Evolutionary conservation across 805 yeast species (phyloP).

Genomic region (Candida andamanensis): DNA sequence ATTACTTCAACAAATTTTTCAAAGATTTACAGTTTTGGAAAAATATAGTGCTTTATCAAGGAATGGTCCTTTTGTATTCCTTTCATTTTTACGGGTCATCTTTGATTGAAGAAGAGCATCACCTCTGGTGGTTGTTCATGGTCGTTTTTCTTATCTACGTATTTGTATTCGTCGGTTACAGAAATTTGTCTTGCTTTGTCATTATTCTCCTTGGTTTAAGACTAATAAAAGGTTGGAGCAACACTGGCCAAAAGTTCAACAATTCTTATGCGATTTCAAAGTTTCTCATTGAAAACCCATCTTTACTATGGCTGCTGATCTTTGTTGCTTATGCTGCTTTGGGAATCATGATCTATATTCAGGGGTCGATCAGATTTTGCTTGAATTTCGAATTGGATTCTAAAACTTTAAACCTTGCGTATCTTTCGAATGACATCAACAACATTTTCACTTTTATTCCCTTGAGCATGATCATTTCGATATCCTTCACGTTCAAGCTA

Average conservation of each 20-base stretch:
- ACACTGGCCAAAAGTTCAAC: constrained; percentile 80
- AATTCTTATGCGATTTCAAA: constrained; percentile 35
- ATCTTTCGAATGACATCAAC: constrained; percentile 10
- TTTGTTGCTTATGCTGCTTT: constrained; percentile 31
- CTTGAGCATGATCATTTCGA: constrained; percentile 40
- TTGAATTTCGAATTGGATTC: constrained; percentile 8
- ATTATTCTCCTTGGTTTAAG: constrained; percentile 40
- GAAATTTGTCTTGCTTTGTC: constrained; percentile 5
- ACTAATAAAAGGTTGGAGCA: constrained; percentile 75
- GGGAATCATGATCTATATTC: constrained; percentile 16
- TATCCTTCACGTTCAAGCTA: constrained; percentile 52
- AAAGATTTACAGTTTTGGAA: constrained; percentile 2
- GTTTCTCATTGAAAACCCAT: constrained; percentile 28
- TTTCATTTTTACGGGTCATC: constrained; percentile 76
- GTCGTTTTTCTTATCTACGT: constrained; percentile 12
- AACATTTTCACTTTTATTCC: constrained; percentile 32
- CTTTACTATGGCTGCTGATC: constrained; percentile 46
- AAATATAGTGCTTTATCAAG: constrained; percentile 4
- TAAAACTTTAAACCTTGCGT: constrained; percentile 22
- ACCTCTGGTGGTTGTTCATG: constrained; percentile 76
- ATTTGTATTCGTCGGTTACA: constrained; percentile 2
- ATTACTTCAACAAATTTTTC: constrained; percentile 15
- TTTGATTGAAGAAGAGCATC: constrained; percentile 92
- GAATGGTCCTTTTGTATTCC: constrained; percentile 32
- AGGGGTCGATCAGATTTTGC: constrained; percentile 19